phyloP scores from a whole-genome alignment of 2,329 filamentous ascomycete species.

The Fonsecaea monophora region DNA sequence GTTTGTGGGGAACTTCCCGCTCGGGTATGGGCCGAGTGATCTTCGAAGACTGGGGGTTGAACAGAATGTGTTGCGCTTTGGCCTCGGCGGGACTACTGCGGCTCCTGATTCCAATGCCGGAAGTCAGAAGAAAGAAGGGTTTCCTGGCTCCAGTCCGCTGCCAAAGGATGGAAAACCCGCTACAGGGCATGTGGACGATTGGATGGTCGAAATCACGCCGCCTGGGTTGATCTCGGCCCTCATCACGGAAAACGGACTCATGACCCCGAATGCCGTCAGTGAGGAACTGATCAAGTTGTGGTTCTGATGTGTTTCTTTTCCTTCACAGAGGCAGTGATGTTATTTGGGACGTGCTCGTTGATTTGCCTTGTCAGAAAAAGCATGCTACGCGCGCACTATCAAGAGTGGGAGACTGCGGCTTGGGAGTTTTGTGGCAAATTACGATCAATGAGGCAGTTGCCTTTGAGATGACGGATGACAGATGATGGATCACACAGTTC shows the following conservation, averaged over 20 bases:
- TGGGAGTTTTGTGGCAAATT: no score
- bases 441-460: no score
- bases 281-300: constrained; percentile 71
- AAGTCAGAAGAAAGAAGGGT: constrained; percentile 2
- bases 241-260: constrained; percentile 69
- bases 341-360: background rate
- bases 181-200: constrained; percentile 38
- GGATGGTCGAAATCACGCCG: constrained; percentile 60
- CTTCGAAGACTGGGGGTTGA: constrained; percentile 69
- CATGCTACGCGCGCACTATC: no score
- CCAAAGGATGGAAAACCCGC: constrained; percentile 30
- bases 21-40: constrained; percentile 55
- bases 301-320: constrained; percentile 46
- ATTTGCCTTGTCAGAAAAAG: no score
- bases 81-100: constrained; percentile 48
- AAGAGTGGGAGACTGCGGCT: no score
- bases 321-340: background rate
- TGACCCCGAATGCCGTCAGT: constrained; percentile 69
- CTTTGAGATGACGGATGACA: no score
- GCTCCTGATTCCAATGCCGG: background rate
- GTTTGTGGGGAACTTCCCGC: constrained; percentile 85
- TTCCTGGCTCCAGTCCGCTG: background rate
- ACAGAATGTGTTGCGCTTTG: constrained; percentile 78
- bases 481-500: no score
- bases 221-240: constrained; percentile 68